Conservation (phyloP, 345 rosid genomes). For the Populus davidiana region DNA sequence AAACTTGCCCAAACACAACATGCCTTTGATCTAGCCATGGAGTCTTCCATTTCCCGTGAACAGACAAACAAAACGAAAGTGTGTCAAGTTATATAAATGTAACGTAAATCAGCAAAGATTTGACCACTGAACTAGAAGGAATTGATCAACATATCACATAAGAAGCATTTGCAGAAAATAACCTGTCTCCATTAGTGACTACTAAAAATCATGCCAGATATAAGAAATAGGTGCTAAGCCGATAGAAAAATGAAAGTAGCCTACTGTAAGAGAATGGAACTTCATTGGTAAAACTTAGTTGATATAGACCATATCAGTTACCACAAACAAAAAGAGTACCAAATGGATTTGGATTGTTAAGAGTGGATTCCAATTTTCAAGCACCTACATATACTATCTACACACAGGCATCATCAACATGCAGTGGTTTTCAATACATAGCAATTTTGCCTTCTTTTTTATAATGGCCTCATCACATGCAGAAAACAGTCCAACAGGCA, state of each 20-base stretch:
- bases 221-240: background rate
- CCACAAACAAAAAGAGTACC: background rate
- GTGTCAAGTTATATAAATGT: background rate
- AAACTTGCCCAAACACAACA: slow-evolving; percentile 93
- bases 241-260: background rate
- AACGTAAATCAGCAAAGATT: background rate
- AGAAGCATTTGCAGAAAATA: background rate
- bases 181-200: background rate
- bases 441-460: background rate
- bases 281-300: background rate
- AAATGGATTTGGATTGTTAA: no score
- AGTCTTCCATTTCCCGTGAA: slow-evolving; percentile 51
- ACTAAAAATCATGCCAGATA: background rate
- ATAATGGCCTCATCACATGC: background rate
- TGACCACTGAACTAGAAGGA: background rate
- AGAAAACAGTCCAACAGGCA: background rate
- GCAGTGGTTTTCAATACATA: background rate
- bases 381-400: background rate
- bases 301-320: background rate
- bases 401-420: background rate
- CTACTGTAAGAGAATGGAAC: background rate
- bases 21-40: slow-evolving; percentile 95
- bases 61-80: background rate
- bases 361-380: background rate
- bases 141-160: background rate